Conservation (phyloP, 306 rosid genomes). For the Mimosa pudica region DNA sequence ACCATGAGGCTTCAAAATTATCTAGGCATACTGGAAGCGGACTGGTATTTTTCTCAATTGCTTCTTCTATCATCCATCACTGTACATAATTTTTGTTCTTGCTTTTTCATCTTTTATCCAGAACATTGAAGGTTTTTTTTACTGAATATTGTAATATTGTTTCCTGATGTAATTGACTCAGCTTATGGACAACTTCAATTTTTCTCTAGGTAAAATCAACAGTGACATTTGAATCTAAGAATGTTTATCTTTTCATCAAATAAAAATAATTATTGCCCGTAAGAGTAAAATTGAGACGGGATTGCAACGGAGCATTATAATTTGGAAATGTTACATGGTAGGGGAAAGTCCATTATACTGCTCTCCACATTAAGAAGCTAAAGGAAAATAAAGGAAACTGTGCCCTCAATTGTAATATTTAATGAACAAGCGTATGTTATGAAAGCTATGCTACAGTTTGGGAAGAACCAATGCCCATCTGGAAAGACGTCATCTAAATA, state of each 20-base stretch:
- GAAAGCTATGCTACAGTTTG: not conserved
- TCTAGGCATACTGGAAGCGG: slow-evolving; percentile 94
- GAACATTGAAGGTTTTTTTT: not conserved
- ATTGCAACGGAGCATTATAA: not conserved
- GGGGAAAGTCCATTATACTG: not conserved
- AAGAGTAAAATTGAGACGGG: not conserved
- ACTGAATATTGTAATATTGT: not conserved
- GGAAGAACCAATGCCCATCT: not conserved
- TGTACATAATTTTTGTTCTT: slow-evolving; percentile 18
- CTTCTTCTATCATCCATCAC: slow-evolving; percentile 29
- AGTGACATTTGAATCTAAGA: not conserved
- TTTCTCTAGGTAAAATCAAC: not conserved
- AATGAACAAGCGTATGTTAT: not conserved
- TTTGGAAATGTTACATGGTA: not conserved
- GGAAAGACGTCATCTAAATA: slow-evolving; percentile 10
- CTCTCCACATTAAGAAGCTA: slow-evolving; percentile 13
- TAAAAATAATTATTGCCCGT: not conserved
- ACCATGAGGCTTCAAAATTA: slow-evolving; percentile 86
- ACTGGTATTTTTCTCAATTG: slow-evolving; percentile 59
- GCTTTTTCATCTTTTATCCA: slow-evolving; percentile 4
- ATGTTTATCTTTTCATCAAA: slow-evolving; percentile 3
- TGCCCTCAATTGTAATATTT: not conserved
- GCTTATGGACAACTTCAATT: not conserved
- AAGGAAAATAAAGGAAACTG: not conserved
- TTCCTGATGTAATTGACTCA: not conserved